Conservation (phyloP, 495 filamentous ascomycete genomes). For the Penicillium alfredii region DNA sequence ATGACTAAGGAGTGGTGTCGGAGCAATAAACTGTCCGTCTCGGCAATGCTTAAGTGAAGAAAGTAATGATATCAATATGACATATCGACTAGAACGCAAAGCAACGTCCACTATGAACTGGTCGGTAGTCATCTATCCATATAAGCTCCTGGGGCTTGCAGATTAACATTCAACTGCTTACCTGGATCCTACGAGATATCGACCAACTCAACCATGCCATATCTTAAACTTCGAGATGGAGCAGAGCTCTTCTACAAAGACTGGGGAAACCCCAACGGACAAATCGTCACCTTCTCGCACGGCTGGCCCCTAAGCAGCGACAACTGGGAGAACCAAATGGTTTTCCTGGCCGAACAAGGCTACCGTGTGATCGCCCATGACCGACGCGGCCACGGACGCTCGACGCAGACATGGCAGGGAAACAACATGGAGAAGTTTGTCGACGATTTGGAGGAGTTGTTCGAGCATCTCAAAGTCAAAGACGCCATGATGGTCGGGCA, state of each 20-base stretch:
- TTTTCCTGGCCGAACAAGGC: slow-evolving; percentile 31
- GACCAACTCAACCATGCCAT: slow-evolving; percentile 14
- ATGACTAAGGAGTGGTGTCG: no score
- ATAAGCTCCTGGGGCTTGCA: no score
- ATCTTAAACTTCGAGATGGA: slow-evolving; percentile 28
- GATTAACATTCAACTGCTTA: no score
- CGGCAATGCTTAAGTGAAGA: slow-evolving; percentile 11
- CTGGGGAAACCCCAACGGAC: slow-evolving; percentile 29
- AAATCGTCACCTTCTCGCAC: slow-evolving; percentile 30
- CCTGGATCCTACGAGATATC: background rate
- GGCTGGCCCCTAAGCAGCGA: slow-evolving; percentile 40
- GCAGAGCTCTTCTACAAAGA: slow-evolving; percentile 37
- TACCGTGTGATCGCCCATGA: slow-evolving; percentile 40
- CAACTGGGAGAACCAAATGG: slow-evolving; percentile 38
- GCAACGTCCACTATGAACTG: no score
- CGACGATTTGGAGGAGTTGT: slow-evolving; percentile 33
- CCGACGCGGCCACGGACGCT: slow-evolving; percentile 38
- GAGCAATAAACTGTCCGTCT: background rate
- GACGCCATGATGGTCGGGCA: slow-evolving; percentile 35
- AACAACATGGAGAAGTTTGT: slow-evolving; percentile 35
- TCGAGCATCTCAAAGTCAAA: slow-evolving; percentile 28
- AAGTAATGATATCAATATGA: background rate
- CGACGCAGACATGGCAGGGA: slow-evolving; percentile 35
- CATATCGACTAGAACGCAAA: no score
- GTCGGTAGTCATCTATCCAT: no score